Evolutionary conservation across 148 eudicot genomes (phyloP).

Genomic region (Camellia sinensis): DNA sequence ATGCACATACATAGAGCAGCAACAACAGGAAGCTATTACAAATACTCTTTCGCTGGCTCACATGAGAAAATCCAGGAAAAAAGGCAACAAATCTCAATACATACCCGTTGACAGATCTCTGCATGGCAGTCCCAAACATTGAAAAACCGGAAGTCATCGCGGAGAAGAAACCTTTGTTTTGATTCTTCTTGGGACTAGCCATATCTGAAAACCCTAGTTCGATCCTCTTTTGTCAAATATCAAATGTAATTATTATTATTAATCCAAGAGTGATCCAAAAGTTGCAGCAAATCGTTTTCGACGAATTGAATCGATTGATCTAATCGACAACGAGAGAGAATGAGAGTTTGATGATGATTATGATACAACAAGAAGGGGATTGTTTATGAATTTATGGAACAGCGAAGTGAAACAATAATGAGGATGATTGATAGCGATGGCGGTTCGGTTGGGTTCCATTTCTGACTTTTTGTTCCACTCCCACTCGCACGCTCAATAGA

Average conservation of each 20-base stretch:
- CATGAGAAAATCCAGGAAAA: neutral
- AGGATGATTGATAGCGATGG: neutral
- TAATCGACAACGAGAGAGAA: neutral
- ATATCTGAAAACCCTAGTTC: conserved; percentile 38
- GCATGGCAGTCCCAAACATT: conserved; percentile 65
- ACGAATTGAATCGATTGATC: neutral
- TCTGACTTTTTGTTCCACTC: too few species aligned
- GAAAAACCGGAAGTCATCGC: conserved; percentile 62
- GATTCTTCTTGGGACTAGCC: conserved; percentile 49
- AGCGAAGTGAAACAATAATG: neutral
- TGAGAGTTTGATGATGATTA: neutral
- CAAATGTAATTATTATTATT: neutral
- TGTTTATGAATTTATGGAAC: neutral
- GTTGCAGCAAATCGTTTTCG: neutral
- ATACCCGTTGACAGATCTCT: conserved; percentile 80
- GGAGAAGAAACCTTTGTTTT: conserved; percentile 56
- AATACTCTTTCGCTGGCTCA: neutral
- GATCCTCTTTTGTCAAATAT: neutral
- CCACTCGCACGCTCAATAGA: too few species aligned
- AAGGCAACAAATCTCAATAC: neutral
- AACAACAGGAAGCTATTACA: too few species aligned
- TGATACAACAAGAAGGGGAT: neutral
- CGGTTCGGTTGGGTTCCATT: neutral
- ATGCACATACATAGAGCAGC: too few species aligned
- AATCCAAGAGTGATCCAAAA: neutral